Evolutionary conservation across 2,329 filamentous ascomycete genomes (phyloP).

Genomic region (Zymoseptoria crescenta): DNA sequence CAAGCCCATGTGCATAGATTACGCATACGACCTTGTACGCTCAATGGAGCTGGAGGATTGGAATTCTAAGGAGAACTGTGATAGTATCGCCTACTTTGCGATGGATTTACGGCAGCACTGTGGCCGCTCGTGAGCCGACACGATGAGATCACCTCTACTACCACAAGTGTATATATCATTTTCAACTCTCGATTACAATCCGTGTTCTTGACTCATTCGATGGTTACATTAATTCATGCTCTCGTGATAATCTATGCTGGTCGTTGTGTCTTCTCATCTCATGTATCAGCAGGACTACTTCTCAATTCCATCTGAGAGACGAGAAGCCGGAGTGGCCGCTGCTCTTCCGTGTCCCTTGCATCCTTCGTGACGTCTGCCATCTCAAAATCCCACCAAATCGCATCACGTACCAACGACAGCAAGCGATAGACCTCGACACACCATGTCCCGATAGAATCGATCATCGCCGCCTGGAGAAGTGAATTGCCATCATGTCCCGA

Average conservation of each 20-base stretch:
- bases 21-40: too few species aligned
- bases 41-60: too few species aligned
- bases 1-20: too few species aligned
- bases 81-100: background rate
- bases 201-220: background rate
- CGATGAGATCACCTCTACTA: background rate
- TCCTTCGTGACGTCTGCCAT: background rate
- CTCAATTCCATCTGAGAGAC: background rate
- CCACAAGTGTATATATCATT: background rate
- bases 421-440: background rate
- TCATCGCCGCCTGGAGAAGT: background rate
- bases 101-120: background rate
- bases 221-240: background rate
- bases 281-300: background rate
- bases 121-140: background rate
- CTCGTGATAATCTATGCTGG: background rate
- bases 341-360: background rate
- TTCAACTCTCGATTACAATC: background rate
- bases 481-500: background rate
- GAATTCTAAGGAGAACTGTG: background rate
- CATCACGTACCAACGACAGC: background rate
- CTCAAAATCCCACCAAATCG: background rate
- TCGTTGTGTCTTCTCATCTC: background rate
- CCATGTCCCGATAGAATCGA: background rate
- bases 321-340: background rate